Evolutionary conservation across 2,329 filamentous ascomycete species (phyloP).

Genomic region (Pestalotiopsis sp.): DNA sequence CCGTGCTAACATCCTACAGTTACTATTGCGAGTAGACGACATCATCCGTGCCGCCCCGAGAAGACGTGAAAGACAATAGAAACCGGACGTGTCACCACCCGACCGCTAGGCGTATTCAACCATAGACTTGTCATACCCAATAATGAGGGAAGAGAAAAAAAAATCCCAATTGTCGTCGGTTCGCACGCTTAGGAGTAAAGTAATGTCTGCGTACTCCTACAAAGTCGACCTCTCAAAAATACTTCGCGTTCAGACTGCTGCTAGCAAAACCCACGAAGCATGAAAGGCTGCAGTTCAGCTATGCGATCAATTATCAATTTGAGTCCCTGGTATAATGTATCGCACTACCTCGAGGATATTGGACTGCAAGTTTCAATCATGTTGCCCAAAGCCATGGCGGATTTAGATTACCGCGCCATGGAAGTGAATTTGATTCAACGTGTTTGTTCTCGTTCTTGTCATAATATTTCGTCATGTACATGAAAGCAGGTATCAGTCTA

Average conservation of each 20-base stretch:
- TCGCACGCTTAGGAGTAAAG: background rate
- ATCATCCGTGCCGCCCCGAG: slow-evolving; percentile 94
- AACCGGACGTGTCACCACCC: background rate
- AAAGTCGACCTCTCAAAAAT: too few relatives aligned
- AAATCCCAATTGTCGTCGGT: background rate
- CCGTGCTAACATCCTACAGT: slow-evolving; percentile 46
- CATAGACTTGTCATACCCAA: slow-evolving; percentile 15
- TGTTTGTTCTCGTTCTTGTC: background rate
- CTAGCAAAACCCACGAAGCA: too few relatives aligned
- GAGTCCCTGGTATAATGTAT: too few relatives aligned
- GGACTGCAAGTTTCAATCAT: too few relatives aligned
- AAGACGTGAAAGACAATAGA: slow-evolving; percentile 71
- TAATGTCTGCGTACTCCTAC: background rate
- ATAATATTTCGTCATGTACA: background rate
- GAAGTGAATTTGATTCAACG: too few relatives aligned
- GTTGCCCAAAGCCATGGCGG: too few relatives aligned
- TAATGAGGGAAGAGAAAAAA: slow-evolving; percentile 13
- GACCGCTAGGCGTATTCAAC: slow-evolving; percentile 12
- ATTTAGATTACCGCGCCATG: too few relatives aligned
- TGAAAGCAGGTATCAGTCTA: background rate
- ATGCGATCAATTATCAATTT: too few relatives aligned
- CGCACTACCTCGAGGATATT: too few relatives aligned
- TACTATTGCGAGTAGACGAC: slow-evolving; percentile 92
- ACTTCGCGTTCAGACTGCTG: too few relatives aligned
- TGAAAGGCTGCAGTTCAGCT: too few relatives aligned